phyloP scores from a whole-genome alignment of 129 eudicot species.

The Silybum marianum region DNA sequence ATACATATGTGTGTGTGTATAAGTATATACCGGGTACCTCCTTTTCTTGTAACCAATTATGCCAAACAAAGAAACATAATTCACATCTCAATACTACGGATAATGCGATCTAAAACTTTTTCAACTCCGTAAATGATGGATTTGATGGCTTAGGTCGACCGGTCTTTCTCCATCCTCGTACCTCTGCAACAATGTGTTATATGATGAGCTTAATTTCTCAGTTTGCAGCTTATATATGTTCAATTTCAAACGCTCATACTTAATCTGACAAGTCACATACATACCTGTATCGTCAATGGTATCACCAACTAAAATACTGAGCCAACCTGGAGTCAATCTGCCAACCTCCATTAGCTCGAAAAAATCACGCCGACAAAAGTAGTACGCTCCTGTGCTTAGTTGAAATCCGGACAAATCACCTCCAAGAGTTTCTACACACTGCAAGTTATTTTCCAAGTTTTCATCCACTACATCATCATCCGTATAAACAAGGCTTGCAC shows the following conservation, averaged over 20 bases:
- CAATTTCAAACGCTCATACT: background rate
- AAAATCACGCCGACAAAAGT: background rate
- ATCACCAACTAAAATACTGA: background rate
- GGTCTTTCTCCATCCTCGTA: slow-evolving; percentile 27
- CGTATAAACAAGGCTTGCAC: slow-evolving; percentile 27
- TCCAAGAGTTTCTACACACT: background rate
- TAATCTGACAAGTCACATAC: background rate
- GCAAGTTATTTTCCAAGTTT: background rate
- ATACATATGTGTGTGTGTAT: no score
- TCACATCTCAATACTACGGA: background rate
- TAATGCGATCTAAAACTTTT: background rate
- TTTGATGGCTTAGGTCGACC: background rate
- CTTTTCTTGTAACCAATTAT: no score
- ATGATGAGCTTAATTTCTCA: background rate
- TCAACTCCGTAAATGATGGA: background rate
- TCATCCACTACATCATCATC: slow-evolving; percentile 7
- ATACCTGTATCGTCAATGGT: background rate
- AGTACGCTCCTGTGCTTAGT: background rate
- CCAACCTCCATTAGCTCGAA: background rate
- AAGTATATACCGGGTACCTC: no score
- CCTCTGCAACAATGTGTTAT: slow-evolving; percentile 7
- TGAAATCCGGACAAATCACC: background rate
- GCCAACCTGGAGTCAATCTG: background rate
- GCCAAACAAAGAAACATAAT: no score
- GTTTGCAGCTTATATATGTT: background rate